Evolutionary conservation across 2,329 filamentous ascomycete species (phyloP).

Genomic region (Tolypocladium nubicola): DNA sequence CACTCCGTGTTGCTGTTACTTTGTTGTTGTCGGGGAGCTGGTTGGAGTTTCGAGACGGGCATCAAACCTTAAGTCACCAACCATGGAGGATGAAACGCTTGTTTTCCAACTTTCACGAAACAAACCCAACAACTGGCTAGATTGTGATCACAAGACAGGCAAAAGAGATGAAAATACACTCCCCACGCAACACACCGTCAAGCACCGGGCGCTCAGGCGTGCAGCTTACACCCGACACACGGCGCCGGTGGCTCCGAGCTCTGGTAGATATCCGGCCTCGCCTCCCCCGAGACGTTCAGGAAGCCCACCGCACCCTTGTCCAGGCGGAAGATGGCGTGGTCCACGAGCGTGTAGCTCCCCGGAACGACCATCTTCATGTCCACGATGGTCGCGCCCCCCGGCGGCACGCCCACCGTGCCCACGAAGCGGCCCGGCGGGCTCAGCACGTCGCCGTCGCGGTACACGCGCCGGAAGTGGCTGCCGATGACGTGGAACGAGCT

Average conservation of each 20-base stretch:
- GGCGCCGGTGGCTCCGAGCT: slow-evolving; percentile 14
- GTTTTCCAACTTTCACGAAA: not conserved
- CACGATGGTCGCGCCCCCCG: slow-evolving; percentile 16
- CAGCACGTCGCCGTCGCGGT: slow-evolving; percentile 19
- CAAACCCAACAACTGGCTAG: not conserved
- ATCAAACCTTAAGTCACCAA: not conserved
- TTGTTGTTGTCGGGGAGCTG: not conserved
- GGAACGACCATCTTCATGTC: slow-evolving; percentile 21
- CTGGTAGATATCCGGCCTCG: slow-evolving; percentile 14
- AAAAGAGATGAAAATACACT: too few species aligned
- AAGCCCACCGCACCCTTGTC: slow-evolving; percentile 23
- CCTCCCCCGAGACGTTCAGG: slow-evolving; percentile 19
- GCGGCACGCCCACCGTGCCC: slow-evolving; percentile 16
- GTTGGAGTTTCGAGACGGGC: not conserved
- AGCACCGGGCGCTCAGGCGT: slow-evolving; percentile 10
- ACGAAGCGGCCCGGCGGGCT: slow-evolving; percentile 16
- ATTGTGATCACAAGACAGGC: too few species aligned
- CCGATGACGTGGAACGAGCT: slow-evolving; percentile 25
- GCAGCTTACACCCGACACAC: slow-evolving; percentile 20
- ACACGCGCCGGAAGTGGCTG: slow-evolving; percentile 16
- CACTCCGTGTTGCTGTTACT: too few species aligned
- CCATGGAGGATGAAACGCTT: not conserved
- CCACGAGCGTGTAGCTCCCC: slow-evolving; percentile 20
- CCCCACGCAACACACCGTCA: too few species aligned
- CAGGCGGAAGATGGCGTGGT: slow-evolving; percentile 22